phyloP scores from a whole-genome alignment of 1,284 basidiomycete species.

The Trichosporon asahii region DNA sequence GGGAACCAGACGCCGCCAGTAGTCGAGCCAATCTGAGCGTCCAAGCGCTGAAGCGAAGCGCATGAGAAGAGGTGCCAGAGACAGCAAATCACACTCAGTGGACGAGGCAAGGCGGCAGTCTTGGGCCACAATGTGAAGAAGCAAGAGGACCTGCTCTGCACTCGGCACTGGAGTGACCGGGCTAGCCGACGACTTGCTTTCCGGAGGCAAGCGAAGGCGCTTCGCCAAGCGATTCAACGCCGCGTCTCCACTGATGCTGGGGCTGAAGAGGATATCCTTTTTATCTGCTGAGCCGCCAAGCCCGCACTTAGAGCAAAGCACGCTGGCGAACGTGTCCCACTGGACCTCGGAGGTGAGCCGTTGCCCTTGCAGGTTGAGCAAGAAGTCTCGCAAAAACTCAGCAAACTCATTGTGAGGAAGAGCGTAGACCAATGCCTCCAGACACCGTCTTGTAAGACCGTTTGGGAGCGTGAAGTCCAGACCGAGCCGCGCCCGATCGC shows the following conservation, averaged over 20 bases:
- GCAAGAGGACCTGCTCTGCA: slow-evolving; percentile 55
- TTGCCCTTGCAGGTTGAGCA: not conserved
- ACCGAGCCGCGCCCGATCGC: slow-evolving; percentile 54
- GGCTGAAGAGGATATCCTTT: not conserved
- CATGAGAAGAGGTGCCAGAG: slow-evolving; percentile 64
- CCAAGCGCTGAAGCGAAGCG: slow-evolving; percentile 61
- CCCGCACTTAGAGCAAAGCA: slow-evolving; percentile 42
- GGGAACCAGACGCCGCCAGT: slow-evolving; percentile 75
- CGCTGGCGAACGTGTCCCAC: slow-evolving; percentile 26
- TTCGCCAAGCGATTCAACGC: slow-evolving; percentile 54
- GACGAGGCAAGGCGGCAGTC: slow-evolving; percentile 45
- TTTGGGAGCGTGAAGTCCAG: slow-evolving; percentile 59
- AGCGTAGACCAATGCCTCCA: slow-evolving; percentile 62
- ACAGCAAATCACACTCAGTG: slow-evolving; percentile 59
- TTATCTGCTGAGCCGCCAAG: not conserved
- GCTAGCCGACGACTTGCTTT: not conserved
- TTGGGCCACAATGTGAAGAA: slow-evolving; percentile 73
- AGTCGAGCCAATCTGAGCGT: slow-evolving; percentile 78
- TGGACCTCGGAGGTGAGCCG: not conserved
- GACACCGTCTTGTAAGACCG: slow-evolving; percentile 59
- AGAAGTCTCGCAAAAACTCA: slow-evolving; percentile 13
- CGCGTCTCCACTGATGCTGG: slow-evolving; percentile 39
- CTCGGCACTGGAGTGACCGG: not conserved
- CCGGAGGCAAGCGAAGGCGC: slow-evolving; percentile 47
- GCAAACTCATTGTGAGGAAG: slow-evolving; percentile 49